These are phyloP conservation scores for Boletus rufocinnamomeus DNA, from an alignment of 768 basidiomycete genomes.

Conservation along the genomic window DNA sequence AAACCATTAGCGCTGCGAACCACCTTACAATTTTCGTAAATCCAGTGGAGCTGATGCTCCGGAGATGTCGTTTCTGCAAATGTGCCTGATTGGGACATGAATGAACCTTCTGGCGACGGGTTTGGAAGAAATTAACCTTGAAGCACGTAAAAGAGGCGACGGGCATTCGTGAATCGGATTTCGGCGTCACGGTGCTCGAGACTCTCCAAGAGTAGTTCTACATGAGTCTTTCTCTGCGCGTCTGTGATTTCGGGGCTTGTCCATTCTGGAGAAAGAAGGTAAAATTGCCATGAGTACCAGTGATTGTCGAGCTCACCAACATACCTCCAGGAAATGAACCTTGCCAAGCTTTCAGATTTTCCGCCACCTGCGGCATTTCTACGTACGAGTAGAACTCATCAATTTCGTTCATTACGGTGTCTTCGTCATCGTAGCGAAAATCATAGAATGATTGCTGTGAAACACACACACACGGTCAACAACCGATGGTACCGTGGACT, in stretches of 20 bases:
- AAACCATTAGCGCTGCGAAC: slow-evolving; percentile 85
- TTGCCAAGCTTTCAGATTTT: slow-evolving; percentile 87
- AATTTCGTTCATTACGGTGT: slow-evolving; percentile 93
- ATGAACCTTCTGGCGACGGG: slow-evolving; percentile 1
- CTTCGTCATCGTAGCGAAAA: slow-evolving; percentile 95
- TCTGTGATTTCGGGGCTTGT: slow-evolving; percentile 57
- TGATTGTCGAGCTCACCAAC: slow-evolving; percentile 20
- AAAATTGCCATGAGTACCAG: background rate
- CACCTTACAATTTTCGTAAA: slow-evolving; percentile 90
- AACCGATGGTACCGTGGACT: slow-evolving; percentile 4
- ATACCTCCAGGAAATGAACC: slow-evolving; percentile 78
- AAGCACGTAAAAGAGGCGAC: slow-evolving; percentile 84
- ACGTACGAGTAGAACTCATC: slow-evolving; percentile 98
- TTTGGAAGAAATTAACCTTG: slow-evolving; percentile 61
- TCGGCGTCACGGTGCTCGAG: slow-evolving; percentile 86
- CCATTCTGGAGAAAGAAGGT: slow-evolving; percentile 61
- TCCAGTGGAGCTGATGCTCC: slow-evolving; percentile 94
- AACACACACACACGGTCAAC: slow-evolving; percentile 22
- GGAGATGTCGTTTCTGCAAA: slow-evolving; percentile 90
- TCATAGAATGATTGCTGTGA: slow-evolving; percentile 83
- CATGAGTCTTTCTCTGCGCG: slow-evolving; percentile 64
- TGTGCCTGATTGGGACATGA: slow-evolving; percentile 55
- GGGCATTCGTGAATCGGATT: slow-evolving; percentile 83
- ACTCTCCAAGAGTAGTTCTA: slow-evolving; percentile 81
- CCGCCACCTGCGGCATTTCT: slow-evolving; percentile 88